These are phyloP conservation scores for Mollisiaceae sp. DNA, from an alignment of 2,329 filamentous ascomycete species.

Conservation along the genomic window DNA sequence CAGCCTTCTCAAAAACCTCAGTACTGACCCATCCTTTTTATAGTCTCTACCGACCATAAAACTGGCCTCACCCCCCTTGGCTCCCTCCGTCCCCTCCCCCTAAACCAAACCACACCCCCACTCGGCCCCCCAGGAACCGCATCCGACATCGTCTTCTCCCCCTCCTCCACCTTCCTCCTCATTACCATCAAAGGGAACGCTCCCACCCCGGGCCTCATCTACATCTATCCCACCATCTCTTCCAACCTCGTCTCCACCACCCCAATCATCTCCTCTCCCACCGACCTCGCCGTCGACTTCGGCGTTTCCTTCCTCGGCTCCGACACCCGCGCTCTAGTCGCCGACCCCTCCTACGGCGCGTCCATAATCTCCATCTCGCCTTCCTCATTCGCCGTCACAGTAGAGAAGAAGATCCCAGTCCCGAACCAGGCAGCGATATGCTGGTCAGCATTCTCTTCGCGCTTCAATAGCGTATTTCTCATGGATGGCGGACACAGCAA, in stretches of 20 bases:
- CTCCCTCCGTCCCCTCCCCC: conserved; percentile 50
- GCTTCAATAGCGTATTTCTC: conserved; percentile 21
- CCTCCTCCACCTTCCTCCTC: conserved; percentile 55
- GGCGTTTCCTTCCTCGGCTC: conserved; percentile 24
- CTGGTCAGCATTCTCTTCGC: conserved; percentile 26
- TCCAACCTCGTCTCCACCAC: conserved; percentile 16
- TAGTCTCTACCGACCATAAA: conserved; percentile 39
- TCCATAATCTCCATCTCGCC: conserved; percentile 19
- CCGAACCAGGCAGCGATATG: conserved; percentile 24
- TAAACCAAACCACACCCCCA: conserved; percentile 62
- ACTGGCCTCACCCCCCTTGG: conserved; percentile 52
- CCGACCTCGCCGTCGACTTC: conserved; percentile 25
- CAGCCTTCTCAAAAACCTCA: too few species aligned
- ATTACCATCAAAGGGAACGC: conserved; percentile 65
- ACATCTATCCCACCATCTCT: conserved; percentile 23
- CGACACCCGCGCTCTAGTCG: conserved; percentile 20
- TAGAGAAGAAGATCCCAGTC: conserved; percentile 17
- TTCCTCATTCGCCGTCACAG: conserved; percentile 8
- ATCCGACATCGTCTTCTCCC: conserved; percentile 63
- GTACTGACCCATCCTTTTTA: too few species aligned
- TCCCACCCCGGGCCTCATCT: conserved; percentile 24
- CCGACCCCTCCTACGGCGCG: conserved; percentile 28
- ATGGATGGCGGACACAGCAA: conserved; percentile 21
- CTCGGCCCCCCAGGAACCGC: conserved; percentile 61
- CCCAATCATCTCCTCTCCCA: conserved; percentile 18